A percentile compares a stretch with the other conserved stretches of the same genome.
Evolutionary conservation across 495 filamentous ascomycete genomes (phyloP).

Genomic region (Aspergillus haitiensis): DNA sequence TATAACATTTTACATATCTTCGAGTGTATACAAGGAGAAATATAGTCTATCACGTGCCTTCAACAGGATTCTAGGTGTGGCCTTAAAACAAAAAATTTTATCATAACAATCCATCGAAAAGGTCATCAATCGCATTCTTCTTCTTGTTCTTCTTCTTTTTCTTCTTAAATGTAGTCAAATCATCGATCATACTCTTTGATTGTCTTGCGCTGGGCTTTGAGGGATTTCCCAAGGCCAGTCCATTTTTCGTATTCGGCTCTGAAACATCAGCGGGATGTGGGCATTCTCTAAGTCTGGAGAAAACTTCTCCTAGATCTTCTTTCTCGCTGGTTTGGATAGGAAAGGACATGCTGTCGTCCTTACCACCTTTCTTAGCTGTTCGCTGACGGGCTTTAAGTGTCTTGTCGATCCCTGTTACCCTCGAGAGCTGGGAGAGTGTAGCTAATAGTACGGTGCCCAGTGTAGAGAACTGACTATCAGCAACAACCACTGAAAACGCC

Average conservation of each 20-base stretch:
- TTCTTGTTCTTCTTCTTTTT: conserved; percentile 49
- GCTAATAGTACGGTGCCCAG: conserved; percentile 77
- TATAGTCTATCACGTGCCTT: background rate
- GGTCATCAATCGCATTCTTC: conserved; percentile 62
- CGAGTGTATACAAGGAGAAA: background rate
- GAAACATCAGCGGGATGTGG: too few species aligned
- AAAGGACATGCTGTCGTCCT: background rate
- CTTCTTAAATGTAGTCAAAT: conserved; percentile 11
- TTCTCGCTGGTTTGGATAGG: background rate
- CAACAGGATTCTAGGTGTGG: background rate
- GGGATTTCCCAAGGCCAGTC: background rate
- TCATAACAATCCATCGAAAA: conserved; percentile 57
- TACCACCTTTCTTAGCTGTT: background rate
- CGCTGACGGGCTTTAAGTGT: conserved; percentile 19
- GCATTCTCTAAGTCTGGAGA: conserved; percentile 25
- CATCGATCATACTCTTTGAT: conserved; percentile 13
- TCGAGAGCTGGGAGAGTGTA: conserved; percentile 59
- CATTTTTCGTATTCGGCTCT: background rate
- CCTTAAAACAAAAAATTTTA: background rate
- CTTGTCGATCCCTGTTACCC: conserved; percentile 39
- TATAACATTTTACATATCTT: conserved; percentile 8
- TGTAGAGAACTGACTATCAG: conserved; percentile 71
- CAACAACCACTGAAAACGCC: conserved; percentile 68
- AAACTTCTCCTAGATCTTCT: conserved; percentile 39
- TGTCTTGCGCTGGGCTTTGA: conserved; percentile 1